Conservation (phyloP, 2,329 filamentous ascomycete species). For the Aspergillus neoniger region DNA sequence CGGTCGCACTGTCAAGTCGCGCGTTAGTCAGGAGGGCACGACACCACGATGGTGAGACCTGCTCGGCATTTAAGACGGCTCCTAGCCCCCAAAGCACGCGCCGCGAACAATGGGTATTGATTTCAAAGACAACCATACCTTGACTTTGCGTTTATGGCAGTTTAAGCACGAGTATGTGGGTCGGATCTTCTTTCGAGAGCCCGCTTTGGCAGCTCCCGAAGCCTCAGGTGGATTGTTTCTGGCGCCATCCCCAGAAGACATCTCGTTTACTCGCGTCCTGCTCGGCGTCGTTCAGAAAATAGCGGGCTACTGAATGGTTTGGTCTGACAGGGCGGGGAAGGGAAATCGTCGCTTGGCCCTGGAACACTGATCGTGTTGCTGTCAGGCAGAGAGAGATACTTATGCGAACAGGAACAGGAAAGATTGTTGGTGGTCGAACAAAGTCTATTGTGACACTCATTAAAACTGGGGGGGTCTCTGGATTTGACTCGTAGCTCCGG, state of each 20-base stretch:
- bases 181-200: slow-evolving; percentile 28
- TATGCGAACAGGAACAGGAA: background rate
- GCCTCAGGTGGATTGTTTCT: background rate
- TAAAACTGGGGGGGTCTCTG: background rate
- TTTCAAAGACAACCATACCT: slow-evolving; percentile 22
- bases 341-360: background rate
- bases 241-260: background rate
- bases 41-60: background rate
- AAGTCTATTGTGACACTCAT: slow-evolving; percentile 8
- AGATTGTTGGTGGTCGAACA: background rate
- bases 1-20: slow-evolving; percentile 28
- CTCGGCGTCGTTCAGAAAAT: background rate
- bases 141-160: slow-evolving; percentile 38
- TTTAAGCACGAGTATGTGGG: slow-evolving; percentile 34
- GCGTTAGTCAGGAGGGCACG: background rate
- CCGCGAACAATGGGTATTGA: background rate
- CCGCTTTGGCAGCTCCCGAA: slow-evolving; percentile 8
- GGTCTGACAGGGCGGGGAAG: background rate
- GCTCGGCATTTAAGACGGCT: background rate
- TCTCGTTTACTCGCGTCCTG: background rate
- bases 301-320: background rate
- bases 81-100: background rate
- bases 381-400: background rate
- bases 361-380: background rate
- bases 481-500: background rate